These are phyloP conservation scores for Neonothopanus nambi DNA, from an alignment of 1,284 basidiomycete species.

Conservation along the genomic window DNA sequence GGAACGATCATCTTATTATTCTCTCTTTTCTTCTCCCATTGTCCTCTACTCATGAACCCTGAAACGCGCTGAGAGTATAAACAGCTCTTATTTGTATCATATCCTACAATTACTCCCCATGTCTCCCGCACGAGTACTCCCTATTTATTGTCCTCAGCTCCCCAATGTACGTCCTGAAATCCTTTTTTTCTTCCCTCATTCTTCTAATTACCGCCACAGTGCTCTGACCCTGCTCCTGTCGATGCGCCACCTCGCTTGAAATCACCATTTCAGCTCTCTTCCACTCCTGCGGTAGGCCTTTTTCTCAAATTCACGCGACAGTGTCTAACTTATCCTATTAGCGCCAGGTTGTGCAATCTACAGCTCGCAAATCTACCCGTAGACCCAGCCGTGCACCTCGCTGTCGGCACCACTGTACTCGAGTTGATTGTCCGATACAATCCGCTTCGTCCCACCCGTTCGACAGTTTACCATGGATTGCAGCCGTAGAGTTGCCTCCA, in stretches of 20 bases:
- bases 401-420: constrained; percentile 14
- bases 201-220: background rate
- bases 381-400: constrained; percentile 3
- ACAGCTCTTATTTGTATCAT: constrained; percentile 6
- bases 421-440: constrained; percentile 21
- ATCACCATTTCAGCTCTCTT: constrained; percentile 13
- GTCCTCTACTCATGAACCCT: background rate
- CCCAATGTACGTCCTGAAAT: constrained; percentile 5
- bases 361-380: background rate
- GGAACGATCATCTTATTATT: too few species aligned
- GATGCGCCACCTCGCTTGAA: constrained; percentile 2
- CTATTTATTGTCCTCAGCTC: constrained; percentile 3
- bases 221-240: background rate
- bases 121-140: constrained; percentile 1
- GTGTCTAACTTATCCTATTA: background rate
- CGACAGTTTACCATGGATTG: constrained; percentile 63
- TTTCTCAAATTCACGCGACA: background rate
- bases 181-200: background rate
- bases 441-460: constrained; percentile 39
- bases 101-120: too few species aligned
- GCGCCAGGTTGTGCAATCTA: background rate
- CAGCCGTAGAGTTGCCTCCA: constrained; percentile 47
- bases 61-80: background rate
- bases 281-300: background rate
- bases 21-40: background rate